Evolutionary conservation across 2,329 filamentous ascomycete genomes (phyloP), one percentile per base, ranked within the genome.

Genomic region (Ophioceras dolichostomum): DNA sequence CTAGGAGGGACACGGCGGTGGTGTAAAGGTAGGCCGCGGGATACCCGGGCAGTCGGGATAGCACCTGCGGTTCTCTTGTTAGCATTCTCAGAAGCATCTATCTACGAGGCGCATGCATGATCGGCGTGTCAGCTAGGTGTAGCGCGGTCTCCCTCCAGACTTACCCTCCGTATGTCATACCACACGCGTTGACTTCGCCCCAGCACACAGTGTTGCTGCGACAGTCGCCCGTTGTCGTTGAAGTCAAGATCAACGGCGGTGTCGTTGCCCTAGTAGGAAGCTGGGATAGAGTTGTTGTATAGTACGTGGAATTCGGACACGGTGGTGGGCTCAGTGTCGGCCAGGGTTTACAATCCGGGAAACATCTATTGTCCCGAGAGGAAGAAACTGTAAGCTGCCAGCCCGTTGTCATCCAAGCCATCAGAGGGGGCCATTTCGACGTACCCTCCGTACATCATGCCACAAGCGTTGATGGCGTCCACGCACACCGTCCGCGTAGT

Each of bases 401-500:
- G n/a, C n/a, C n/a, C n/a, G n/a, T n/a, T n/a, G n/a, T n/a, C n/a
- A n/a, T n/a, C n/a, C n/a, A n/a, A n/a, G n/a, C n/a, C n/a, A n/a
- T n/a, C n/a, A 32, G 19, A 18, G 10, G 16, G 7, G 13, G 29
- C 16, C 29, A 32, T 18, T 8, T 32, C 17, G 12, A 34, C 32
- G 22, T 26, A 34, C 32, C 32, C 32, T 34, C 32, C 32, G 21
- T 26, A 34, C 32, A 34, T 34, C 32, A 22, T 8, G 17, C 32
- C 32, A 12, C 32, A 34, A 13, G 20, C 32, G 21, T 34, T 26
- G 32, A 27, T 24, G 13, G 19, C 32, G 17, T 34, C 32, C 32
- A 33, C 47, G 20, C 36, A 32, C 5, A 39, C 34, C 46, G 42
- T 56, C 22, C 39, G 43, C 29, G 37, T 45, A 37, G 41, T 46